Conservation (phyloP, 306 rosid genomes). For the Vigna angularis region DNA sequence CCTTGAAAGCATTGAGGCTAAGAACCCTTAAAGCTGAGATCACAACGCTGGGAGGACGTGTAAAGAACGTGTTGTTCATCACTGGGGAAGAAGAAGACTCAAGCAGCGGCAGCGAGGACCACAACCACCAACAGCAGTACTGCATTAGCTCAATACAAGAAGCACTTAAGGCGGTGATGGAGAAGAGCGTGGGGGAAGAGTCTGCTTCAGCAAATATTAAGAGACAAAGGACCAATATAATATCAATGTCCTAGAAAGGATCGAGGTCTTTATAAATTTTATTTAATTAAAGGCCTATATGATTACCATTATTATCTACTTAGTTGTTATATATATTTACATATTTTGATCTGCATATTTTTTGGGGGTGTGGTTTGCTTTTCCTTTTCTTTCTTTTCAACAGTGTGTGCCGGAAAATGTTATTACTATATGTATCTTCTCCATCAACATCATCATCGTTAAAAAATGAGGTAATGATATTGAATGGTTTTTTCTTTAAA, state of each 20-base stretch:
- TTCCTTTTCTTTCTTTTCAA: too few relatives aligned
- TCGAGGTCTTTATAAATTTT: slow-evolving; percentile 59
- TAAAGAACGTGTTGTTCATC: slow-evolving; percentile 82
- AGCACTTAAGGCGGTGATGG: slow-evolving; percentile 89
- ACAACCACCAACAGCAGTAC: slow-evolving; percentile 48
- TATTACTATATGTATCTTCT: slow-evolving; percentile 39
- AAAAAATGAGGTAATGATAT: slow-evolving; percentile 58
- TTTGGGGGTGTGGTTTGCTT: slow-evolving; percentile 50
- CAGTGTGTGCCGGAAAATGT: slow-evolving; percentile 51
- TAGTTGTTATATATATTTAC: slow-evolving; percentile 32
- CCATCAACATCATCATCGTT: slow-evolving; percentile 45
- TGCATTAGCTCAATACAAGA: slow-evolving; percentile 82
- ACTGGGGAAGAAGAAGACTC: slow-evolving; percentile 71
- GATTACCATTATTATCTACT: not conserved
- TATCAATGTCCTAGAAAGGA: slow-evolving; percentile 60
- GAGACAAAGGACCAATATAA: slow-evolving; percentile 85
- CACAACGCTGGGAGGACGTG: slow-evolving; percentile 91
- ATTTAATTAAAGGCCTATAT: slow-evolving; percentile 44
- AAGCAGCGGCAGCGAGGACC: slow-evolving; percentile 40
- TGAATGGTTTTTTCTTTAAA: slow-evolving; percentile 47
- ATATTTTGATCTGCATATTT: slow-evolving; percentile 22
- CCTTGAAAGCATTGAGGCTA: slow-evolving; percentile 69
- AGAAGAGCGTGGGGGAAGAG: slow-evolving; percentile 67
- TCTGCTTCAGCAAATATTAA: slow-evolving; percentile 72
- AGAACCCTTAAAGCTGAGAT: slow-evolving; percentile 92